Percentiles rank a stretch among this genome's conserved stretches.
Conservation (phyloP, 2,329 filamentous ascomycete genomes). For the Beauveria sp. region DNA sequence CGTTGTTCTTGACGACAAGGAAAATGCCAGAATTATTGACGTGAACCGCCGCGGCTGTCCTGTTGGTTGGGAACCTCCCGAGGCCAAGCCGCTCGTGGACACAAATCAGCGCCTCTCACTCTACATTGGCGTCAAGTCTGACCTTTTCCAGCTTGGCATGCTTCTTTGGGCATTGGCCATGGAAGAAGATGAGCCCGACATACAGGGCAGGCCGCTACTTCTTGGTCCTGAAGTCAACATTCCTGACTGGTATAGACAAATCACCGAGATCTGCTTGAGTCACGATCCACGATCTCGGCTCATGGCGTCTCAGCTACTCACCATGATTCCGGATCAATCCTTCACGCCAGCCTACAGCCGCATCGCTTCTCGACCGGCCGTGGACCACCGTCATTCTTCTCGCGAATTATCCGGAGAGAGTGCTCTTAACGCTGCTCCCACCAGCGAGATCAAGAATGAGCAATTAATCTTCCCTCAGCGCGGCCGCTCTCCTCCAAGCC, state of each 20-base stretch:
- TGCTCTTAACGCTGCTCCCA: not conserved
- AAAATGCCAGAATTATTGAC: conserved; percentile 93
- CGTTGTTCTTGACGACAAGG: conserved; percentile 79
- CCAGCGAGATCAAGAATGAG: conserved; percentile 4
- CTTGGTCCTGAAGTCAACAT: conserved; percentile 53
- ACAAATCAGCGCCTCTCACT: conserved; percentile 87
- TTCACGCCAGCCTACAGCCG: not conserved
- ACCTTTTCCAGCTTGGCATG: conserved; percentile 95
- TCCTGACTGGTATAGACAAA: conserved; percentile 69
- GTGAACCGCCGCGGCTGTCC: conserved; percentile 97
- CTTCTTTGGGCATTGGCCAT: conserved; percentile 87
- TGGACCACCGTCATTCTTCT: not conserved
- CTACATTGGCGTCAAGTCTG: conserved; percentile 97
- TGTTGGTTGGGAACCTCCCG: conserved; percentile 94
- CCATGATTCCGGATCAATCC: conserved; percentile 40
- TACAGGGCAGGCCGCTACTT: conserved; percentile 61
- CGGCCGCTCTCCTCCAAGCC: conserved; percentile 14
- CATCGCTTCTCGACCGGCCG: not conserved
- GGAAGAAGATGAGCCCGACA: conserved; percentile 84
- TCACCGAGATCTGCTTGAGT: conserved; percentile 71
- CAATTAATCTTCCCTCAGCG: conserved; percentile 9
- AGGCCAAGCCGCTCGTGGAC: conserved; percentile 76
- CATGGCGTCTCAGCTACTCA: conserved; percentile 65
- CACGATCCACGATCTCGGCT: conserved; percentile 63
- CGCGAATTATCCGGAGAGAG: conserved; percentile 1